phyloP scores from a whole-genome alignment of 352 stramenopile species.

The Globisporangium heterothallicum region DNA sequence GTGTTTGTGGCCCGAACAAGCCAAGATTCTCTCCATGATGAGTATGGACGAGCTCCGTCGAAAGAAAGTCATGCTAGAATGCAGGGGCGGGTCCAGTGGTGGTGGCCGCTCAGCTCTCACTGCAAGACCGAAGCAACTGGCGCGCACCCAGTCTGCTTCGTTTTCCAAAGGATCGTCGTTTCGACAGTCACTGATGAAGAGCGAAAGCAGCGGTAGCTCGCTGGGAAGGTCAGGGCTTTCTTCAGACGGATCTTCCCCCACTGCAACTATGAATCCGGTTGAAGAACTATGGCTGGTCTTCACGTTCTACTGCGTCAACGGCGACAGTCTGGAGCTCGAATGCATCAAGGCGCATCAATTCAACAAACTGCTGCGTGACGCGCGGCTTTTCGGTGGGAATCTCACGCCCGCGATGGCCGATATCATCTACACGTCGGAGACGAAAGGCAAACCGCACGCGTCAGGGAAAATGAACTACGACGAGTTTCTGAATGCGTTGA shows the following conservation, averaged over 20 bases:
- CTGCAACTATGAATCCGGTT: slow-evolving; percentile 31
- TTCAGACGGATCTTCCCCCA: background rate
- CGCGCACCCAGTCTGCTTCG: slow-evolving; percentile 9
- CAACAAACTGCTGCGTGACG: slow-evolving; percentile 60
- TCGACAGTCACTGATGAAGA: background rate
- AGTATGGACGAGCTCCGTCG: slow-evolving; percentile 34
- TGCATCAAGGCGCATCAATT: slow-evolving; percentile 73
- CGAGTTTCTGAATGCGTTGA: slow-evolving; percentile 71
- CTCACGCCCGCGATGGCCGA: slow-evolving; percentile 68
- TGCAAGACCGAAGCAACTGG: slow-evolving; percentile 10
- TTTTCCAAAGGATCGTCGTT: slow-evolving; percentile 4
- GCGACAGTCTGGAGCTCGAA: slow-evolving; percentile 67
- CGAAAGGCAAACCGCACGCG: slow-evolving; percentile 50
- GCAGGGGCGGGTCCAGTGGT: slow-evolving; percentile 25
- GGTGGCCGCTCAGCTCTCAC: slow-evolving; percentile 1
- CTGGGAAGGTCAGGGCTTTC: background rate
- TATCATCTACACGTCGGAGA: slow-evolving; percentile 79
- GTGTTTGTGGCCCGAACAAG: slow-evolving; percentile 74
- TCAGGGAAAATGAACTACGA: slow-evolving; percentile 74
- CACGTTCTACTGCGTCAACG: slow-evolving; percentile 77
- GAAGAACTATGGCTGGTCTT: slow-evolving; percentile 76
- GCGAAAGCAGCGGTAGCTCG: background rate
- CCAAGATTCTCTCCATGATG: slow-evolving; percentile 63
- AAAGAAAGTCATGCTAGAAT: slow-evolving; percentile 48
- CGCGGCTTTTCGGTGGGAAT: slow-evolving; percentile 34